Percentiles rank a stretch among this genome's conserved stretches.
Conservation (phyloP, 495 filamentous ascomycete genomes). For the Sordaria brevicollis region DNA sequence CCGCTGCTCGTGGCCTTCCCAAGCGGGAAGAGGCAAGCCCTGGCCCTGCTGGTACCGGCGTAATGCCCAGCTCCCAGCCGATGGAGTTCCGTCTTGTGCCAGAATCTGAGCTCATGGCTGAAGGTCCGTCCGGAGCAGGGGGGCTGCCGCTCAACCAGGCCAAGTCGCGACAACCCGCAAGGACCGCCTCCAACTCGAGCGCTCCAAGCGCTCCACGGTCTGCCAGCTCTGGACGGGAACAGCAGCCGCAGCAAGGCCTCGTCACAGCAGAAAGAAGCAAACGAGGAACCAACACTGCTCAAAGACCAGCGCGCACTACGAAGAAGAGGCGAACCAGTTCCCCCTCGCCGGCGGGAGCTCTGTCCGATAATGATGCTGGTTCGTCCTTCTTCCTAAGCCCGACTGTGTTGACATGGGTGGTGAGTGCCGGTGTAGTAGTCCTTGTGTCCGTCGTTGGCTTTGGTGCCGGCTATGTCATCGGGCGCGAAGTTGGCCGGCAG, state of each 20-base stretch:
- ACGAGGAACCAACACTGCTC: slow-evolving; percentile 32
- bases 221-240: slow-evolving; percentile 17
- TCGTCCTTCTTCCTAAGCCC: slow-evolving; percentile 41
- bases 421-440: slow-evolving; percentile 86
- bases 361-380: not conserved
- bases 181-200: slow-evolving; percentile 24
- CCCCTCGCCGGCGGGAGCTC: slow-evolving; percentile 4
- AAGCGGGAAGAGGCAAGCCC: slow-evolving; percentile 41
- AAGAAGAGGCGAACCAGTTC: slow-evolving; percentile 45
- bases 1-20: slow-evolving; percentile 71
- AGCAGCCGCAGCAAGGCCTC: slow-evolving; percentile 32
- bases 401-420: slow-evolving; percentile 81
- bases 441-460: slow-evolving; percentile 87
- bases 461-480: slow-evolving; percentile 83
- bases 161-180: not conserved
- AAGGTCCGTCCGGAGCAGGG: slow-evolving; percentile 13
- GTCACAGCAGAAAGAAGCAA: slow-evolving; percentile 39
- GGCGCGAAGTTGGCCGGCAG: slow-evolving; percentile 65
- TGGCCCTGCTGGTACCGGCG: slow-evolving; percentile 18
- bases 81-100: slow-evolving; percentile 57
- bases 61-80: slow-evolving; percentile 38
- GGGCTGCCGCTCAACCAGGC: not conserved
- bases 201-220: slow-evolving; percentile 20
- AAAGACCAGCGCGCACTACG: slow-evolving; percentile 27
- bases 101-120: slow-evolving; percentile 57